A percentile compares a stretch with the other conserved stretches of the same genome.
phyloP scores from a whole-genome alignment of 495 filamentous ascomycete genomes.

The Parmelia sp. region DNA sequence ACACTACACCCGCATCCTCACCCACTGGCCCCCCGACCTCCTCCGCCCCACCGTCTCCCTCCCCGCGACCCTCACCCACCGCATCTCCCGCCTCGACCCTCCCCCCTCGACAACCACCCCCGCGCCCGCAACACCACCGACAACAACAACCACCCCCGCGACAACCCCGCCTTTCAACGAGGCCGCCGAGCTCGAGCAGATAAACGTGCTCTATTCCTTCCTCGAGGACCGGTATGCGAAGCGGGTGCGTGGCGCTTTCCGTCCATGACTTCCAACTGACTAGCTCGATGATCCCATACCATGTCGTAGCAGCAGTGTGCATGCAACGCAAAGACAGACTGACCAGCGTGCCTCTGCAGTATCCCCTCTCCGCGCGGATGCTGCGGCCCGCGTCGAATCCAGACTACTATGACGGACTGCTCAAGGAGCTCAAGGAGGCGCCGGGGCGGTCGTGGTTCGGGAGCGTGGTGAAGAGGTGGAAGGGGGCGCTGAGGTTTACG shows the following conservation, averaged over 20 bases:
- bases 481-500: slow-evolving; percentile 47
- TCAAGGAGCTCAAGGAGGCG: slow-evolving; percentile 66
- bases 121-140: too few relatives aligned
- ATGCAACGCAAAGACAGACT: too few relatives aligned
- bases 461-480: slow-evolving; percentile 50
- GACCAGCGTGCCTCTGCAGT: slow-evolving; percentile 42
- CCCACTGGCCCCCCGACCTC: slow-evolving; percentile 70
- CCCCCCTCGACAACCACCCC: slow-evolving; percentile 15
- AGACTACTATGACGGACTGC: slow-evolving; percentile 65
- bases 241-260: slow-evolving; percentile 49
- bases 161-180: too few relatives aligned
- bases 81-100: slow-evolving; percentile 38
- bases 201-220: slow-evolving; percentile 65
- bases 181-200: slow-evolving; percentile 48
- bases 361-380: slow-evolving; percentile 55
- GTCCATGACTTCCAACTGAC: too few relatives aligned
- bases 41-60: slow-evolving; percentile 75
- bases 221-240: slow-evolving; percentile 66
- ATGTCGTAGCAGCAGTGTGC: too few relatives aligned
- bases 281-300: too few relatives aligned
- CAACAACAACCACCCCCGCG: too few relatives aligned
- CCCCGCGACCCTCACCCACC: slow-evolving; percentile 58
- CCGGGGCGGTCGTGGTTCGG: slow-evolving; percentile 54
- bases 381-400: slow-evolving; percentile 69
- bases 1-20: slow-evolving; percentile 60